These are phyloP conservation scores for Penicillium sp. DNA, from an alignment of 2,329 filamentous ascomycete species.

Conservation along the genomic window DNA sequence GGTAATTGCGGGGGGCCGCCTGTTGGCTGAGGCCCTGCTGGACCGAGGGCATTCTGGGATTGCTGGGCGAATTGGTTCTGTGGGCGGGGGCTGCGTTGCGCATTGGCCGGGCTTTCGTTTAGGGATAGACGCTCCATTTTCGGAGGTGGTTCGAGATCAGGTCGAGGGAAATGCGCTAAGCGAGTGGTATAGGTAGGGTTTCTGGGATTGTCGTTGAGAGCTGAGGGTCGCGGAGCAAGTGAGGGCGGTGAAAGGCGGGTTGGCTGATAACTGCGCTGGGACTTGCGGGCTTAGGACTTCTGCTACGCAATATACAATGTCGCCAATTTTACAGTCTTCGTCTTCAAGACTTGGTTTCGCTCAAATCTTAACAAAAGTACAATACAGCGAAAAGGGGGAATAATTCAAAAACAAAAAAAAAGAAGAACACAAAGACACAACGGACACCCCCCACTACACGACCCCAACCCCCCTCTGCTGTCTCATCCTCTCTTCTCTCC, in stretches of 20 bases:
- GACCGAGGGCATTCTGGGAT: constrained; percentile 28
- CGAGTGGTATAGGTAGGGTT: no score
- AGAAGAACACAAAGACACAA: constrained; percentile 2
- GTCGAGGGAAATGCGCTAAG: background rate
- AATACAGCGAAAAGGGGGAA: constrained; percentile 19
- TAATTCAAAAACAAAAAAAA: constrained; percentile 11
- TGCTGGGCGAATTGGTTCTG: constrained; percentile 32
- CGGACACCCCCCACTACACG: constrained; percentile 15
- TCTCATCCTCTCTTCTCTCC: constrained; percentile 42
- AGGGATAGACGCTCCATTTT: constrained; percentile 41
- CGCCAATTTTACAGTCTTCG: no score
- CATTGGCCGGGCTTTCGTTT: constrained; percentile 34
- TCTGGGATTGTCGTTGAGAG: no score
- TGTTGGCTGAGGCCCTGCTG: constrained; percentile 26
- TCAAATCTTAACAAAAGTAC: constrained; percentile 3
- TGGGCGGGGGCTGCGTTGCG: constrained; percentile 26
- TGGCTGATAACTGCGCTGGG: no score
- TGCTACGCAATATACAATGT: no score
- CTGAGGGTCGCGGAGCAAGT: no score
- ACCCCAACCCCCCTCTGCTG: constrained; percentile 38
- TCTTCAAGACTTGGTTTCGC: background rate
- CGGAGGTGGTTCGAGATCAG: constrained; percentile 3
- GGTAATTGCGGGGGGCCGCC: constrained; percentile 51
- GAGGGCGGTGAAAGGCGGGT: no score
- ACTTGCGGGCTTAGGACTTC: no score